Conservation (phyloP, 2,329 filamentous ascomycete species). For the Madurella fahalii region DNA sequence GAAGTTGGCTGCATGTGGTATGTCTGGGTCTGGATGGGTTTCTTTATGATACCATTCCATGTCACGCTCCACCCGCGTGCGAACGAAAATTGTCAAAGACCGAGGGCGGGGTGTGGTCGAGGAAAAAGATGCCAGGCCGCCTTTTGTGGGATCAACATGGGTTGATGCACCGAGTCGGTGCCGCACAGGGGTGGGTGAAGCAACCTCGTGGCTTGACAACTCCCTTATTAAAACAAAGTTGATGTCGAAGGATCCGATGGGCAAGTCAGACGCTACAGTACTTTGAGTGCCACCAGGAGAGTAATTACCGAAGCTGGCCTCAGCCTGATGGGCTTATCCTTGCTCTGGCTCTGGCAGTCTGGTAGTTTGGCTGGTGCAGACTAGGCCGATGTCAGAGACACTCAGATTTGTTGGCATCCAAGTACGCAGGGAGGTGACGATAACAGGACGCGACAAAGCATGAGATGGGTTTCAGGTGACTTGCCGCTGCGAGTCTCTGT, state of each 20-base stretch:
- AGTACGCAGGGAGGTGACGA: neutral
- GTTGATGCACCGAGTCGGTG: neutral
- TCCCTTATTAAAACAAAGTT: neutral
- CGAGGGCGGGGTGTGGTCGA: neutral
- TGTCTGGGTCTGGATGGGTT: neutral
- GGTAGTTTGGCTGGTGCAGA: no score
- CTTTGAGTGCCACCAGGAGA: no score
- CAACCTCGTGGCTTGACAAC: neutral
- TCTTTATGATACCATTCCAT: neutral
- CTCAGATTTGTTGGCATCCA: neutral
- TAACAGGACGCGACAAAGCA: neutral
- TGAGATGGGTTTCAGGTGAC: neutral
- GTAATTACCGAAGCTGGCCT: no score
- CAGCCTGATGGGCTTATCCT: no score
- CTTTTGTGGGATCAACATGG: neutral
- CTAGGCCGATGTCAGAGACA: neutral
- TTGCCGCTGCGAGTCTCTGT: neutral
- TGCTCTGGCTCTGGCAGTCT: no score
- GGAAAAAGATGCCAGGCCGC: neutral
- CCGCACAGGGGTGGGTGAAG: neutral
- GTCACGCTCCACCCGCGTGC: neutral
- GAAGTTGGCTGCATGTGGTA: neutral
- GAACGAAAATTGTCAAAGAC: neutral
- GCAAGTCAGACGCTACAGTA: no score
- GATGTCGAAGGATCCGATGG: neutral